phyloP scores from a whole-genome alignment of 129 eudicot genomes.

The Flaveria ramosissima region DNA sequence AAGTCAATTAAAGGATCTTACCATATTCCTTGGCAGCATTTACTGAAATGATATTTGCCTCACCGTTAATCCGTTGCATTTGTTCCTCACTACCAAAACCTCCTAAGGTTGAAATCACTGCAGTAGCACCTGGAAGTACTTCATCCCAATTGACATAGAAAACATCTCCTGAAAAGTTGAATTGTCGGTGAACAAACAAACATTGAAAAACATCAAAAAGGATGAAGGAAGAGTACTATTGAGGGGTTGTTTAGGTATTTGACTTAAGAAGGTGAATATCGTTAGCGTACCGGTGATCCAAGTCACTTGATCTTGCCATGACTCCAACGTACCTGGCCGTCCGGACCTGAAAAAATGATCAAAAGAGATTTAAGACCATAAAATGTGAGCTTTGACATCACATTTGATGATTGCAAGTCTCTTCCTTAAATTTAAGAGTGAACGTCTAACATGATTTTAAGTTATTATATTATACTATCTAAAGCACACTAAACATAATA shows the following conservation, averaged over 20 bases:
- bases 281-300: conserved; percentile 78
- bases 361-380: conserved; percentile 5
- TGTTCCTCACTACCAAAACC: conserved; percentile 99
- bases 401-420: not conserved
- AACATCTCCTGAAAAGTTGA: conserved; percentile 73
- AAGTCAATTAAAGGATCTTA: conserved; percentile 24
- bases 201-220: not conserved
- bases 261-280: not conserved
- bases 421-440: too few relatives aligned
- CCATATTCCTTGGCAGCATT: conserved; percentile 90
- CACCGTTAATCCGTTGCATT: conserved; percentile 96
- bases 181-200: not conserved
- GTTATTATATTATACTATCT: too few relatives aligned
- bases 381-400: not conserved
- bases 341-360: conserved; percentile 66
- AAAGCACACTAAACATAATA: too few relatives aligned
- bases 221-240: not conserved
- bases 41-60: conserved; percentile 83
- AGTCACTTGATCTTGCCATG: conserved; percentile 96
- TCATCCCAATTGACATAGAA: conserved; percentile 97
- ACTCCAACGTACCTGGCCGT: conserved; percentile 60
- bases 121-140: conserved; percentile 88
- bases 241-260: conserved; percentile 26
- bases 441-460: too few relatives aligned
- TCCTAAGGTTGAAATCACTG: conserved; percentile 93